These are phyloP conservation scores for Xerocomus brunneocitrinus DNA, from an alignment of 768 basidiomycete species.

Conservation along the genomic window DNA sequence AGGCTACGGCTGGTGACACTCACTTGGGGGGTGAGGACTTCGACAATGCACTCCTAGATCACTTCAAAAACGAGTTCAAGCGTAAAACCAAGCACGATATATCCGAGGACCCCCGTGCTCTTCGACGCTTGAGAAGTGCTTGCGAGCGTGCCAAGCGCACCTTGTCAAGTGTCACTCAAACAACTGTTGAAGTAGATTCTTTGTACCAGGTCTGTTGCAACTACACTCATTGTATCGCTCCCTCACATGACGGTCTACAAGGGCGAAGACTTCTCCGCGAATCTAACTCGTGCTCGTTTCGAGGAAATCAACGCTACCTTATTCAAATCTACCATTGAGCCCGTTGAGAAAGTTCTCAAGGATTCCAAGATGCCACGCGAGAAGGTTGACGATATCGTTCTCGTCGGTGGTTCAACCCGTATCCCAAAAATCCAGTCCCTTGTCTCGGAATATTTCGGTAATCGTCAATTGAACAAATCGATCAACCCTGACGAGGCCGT, in stretches of 20 bases:
- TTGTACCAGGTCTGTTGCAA: slow-evolving; percentile 71
- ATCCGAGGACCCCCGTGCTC: slow-evolving; percentile 93
- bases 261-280: slow-evolving; percentile 98
- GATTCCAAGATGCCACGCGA: slow-evolving; percentile 97
- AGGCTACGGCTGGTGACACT: slow-evolving; percentile 98
- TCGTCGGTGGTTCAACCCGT: slow-evolving; percentile 99
- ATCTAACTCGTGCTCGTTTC: slow-evolving; percentile 99
- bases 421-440: slow-evolving; percentile 99
- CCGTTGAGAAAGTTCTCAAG: slow-evolving; percentile 98
- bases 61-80: slow-evolving; percentile 99
- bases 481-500: slow-evolving; percentile 99
- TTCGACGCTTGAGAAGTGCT: slow-evolving; percentile 91
- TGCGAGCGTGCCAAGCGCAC: slow-evolving; percentile 99
- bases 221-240: not conserved
- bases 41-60: slow-evolving; percentile 95
- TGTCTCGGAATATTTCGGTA: slow-evolving; percentile 98
- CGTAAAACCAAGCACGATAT: slow-evolving; percentile 96
- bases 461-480: slow-evolving; percentile 98
- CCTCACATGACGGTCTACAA: slow-evolving; percentile 28
- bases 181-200: slow-evolving; percentile 98
- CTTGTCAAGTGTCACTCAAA: slow-evolving; percentile 96
- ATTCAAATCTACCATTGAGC: slow-evolving; percentile 97
- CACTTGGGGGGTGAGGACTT: slow-evolving; percentile 99
- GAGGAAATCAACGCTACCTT: slow-evolving; percentile 95
- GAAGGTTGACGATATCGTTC: slow-evolving; percentile 98